Conservation (phyloP, 2,329 filamentous ascomycete genomes). For the Hirsutella thompsonii region DNA sequence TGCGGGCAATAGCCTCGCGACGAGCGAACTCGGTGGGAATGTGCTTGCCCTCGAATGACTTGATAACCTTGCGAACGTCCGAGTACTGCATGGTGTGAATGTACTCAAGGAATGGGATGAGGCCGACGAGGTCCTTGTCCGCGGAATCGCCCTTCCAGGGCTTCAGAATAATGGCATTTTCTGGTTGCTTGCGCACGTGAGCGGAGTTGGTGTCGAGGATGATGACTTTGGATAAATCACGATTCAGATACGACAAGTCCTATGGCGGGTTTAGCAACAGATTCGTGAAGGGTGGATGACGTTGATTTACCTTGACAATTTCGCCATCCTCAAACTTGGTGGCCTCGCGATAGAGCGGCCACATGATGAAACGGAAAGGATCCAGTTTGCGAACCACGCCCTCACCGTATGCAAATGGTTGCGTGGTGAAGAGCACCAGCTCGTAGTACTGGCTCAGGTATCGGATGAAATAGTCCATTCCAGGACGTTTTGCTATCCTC, state of each 20-base stretch:
- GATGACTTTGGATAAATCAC: constrained; percentile 88
- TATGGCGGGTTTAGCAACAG: constrained; percentile 20
- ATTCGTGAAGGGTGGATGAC: no score
- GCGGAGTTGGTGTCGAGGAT: constrained; percentile 77
- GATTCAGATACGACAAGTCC: constrained; percentile 97
- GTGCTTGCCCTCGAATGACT: constrained; percentile 77
- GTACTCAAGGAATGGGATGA: constrained; percentile 97
- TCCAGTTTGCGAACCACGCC: constrained; percentile 87
- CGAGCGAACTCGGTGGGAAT: constrained; percentile 85
- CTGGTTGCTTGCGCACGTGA: constrained; percentile 82
- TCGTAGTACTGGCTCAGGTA: constrained; percentile 98
- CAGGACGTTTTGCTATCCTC: constrained; percentile 88
- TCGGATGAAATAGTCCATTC: constrained; percentile 91
- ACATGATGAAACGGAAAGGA: constrained; percentile 88
- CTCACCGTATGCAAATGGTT: constrained; percentile 70
- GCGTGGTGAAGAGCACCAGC: constrained; percentile 85
- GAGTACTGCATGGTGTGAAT: constrained; percentile 84
- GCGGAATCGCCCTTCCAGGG: constrained; percentile 78
- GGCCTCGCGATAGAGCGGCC: constrained; percentile 91
- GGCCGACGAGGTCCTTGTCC: constrained; percentile 74
- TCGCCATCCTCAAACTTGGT: constrained; percentile 93
- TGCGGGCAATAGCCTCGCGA: constrained; percentile 73
- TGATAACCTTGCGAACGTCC: constrained; percentile 76
- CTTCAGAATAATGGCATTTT: constrained; percentile 84
- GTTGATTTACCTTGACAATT: constrained; percentile 78